Evolutionary conservation across 495 filamentous ascomycete genomes (phyloP), one percentile per base, ranked within the genome.

Genomic region (Rhypophila decipiens): DNA sequence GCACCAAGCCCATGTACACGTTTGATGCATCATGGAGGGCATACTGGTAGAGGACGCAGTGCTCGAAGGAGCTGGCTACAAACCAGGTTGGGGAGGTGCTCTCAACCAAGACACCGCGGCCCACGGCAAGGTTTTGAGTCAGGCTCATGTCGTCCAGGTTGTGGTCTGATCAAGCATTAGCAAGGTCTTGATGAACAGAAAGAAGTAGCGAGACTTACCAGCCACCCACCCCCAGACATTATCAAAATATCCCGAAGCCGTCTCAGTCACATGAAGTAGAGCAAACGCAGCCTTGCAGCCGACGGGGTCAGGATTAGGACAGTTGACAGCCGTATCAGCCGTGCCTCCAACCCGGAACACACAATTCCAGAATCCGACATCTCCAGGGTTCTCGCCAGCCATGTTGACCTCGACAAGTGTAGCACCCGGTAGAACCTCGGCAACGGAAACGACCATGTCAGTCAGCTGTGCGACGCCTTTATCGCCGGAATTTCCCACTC

Each of bases 21-120:
- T 85, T 79, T 49, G 73, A 56, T 2, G 84, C 82, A 37, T 73
- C 73, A 43, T 71, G 58, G 39, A 87, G 60, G 45, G 85, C 70
- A 59, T 87, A 88, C 64, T 87, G 85, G 70, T 89, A 90, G 17
- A 88, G 63, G 52, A 80, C 76, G 61, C 75, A 73, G 65, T 88
- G 85, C 67, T 88, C 84, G 27, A 80, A 82, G 3, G 80, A 68
- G 0, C 79, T 85, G n/a, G 79, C 85, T 40, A 81, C 84, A 5
- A 82, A 56, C 74, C 78, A 78, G 38, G 67, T 69, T 13, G 74
- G 65, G 15, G 55, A 59, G 12, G 59, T 53, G 21, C 61, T 65
- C 58, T 79, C 73, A 21, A 79, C 58, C 5, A 79, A 61, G 4
- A 72, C 44, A 8, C 76, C 76, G 5, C 77, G 69, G 10, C 72